Evolutionary conservation across 2,329 filamentous ascomycete species (phyloP), one percentile per base, ranked within the genome.

Genomic region (Calonectria pseudoreteaudii): DNA sequence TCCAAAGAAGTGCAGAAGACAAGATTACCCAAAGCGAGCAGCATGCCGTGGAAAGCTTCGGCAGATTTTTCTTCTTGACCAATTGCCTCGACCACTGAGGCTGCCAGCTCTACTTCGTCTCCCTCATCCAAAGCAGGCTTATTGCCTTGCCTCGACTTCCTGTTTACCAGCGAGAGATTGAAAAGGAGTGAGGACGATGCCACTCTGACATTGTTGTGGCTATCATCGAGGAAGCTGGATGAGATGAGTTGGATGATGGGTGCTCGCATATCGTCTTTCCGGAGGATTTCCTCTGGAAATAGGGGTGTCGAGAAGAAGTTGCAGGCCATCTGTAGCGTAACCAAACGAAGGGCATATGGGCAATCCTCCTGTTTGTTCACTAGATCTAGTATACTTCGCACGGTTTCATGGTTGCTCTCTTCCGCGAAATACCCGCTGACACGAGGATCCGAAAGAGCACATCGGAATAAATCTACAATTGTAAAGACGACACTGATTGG

Each of bases 391-490:
- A 98, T 84, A 0, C 90, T 86, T 41, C 88, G 81, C 18, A 96
- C 86, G 0, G 94, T 95, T 67, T 86, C 84, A 71, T 94, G 92
- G 11, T 87, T 87, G 20, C 87, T 82, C 82, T 98, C 95, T 81
- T 97, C 94, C 1, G 94, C 94, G 75, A 95, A 95, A 85, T 92
- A 97, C 23, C 94, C 94, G 74, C 94, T 95, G 20, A 98, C 88
- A 49, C 96, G 91, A 0, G 93, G 88, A 79, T 98, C 96, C 16
- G 93, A 88, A 71, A 98, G 90, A 0, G 94, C 91, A 75, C 94
- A 91, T 28, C 97, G 91, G 66, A 98, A 90, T 2, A 99, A 89
- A 81, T 98, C 97, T n/a, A 98, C 89, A 0, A 96, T 87, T 1
- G 95, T 91, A 81, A 98, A 98, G 53, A 95, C 89, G 1, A 89